These are phyloP conservation scores for Claviceps africana DNA, from an alignment of 2,329 filamentous ascomycete genomes.

Conservation along the genomic window DNA sequence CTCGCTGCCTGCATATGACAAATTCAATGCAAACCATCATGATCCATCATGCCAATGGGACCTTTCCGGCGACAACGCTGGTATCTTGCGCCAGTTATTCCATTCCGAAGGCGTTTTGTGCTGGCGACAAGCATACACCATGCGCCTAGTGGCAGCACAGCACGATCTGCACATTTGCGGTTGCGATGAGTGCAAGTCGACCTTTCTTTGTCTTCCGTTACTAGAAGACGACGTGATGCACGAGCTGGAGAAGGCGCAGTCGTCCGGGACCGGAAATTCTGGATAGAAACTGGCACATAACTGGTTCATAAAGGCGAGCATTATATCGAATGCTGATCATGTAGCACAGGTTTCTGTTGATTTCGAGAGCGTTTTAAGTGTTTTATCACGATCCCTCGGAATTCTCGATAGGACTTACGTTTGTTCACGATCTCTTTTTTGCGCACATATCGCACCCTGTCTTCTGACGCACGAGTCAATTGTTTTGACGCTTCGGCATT, in stretches of 20 bases:
- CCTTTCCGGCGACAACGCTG: background rate
- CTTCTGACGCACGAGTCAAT: conserved; percentile 10
- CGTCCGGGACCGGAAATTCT: background rate
- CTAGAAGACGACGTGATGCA: background rate
- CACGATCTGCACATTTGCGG: background rate
- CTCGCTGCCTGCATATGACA: background rate
- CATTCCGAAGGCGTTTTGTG: background rate
- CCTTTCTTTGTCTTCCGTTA: background rate
- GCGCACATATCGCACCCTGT: conserved; percentile 13
- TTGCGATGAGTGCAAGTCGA: background rate
- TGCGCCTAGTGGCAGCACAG: background rate
- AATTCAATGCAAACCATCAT: background rate
- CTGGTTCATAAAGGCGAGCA: background rate
- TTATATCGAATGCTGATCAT: conserved; percentile 11
- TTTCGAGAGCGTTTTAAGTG: conserved; percentile 26
- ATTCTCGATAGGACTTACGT: conserved; percentile 24
- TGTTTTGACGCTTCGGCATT: conserved; percentile 7
- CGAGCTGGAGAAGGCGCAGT: background rate
- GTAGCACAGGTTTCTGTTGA: conserved; percentile 23
- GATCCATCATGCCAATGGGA: background rate
- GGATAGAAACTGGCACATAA: background rate
- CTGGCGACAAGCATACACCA: background rate
- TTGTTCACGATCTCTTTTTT: conserved; percentile 14
- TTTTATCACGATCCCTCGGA: conserved; percentile 27
- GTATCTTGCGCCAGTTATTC: background rate